These are phyloP conservation scores for Daldinia childiae DNA, from an alignment of 495 filamentous ascomycete species.

Conservation along the genomic window DNA sequence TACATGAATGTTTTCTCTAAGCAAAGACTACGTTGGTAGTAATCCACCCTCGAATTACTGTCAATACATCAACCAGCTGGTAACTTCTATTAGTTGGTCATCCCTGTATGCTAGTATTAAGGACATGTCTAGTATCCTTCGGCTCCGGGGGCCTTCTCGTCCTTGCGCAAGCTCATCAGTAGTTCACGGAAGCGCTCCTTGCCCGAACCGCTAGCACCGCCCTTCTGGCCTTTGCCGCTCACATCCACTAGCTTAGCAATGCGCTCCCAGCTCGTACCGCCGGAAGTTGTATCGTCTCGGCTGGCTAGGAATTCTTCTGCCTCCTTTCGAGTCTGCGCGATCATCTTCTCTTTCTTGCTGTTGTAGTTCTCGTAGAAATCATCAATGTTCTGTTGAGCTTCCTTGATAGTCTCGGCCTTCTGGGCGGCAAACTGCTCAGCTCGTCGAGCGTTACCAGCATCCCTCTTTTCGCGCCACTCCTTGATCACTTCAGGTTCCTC, in stretches of 20 bases:
- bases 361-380: slow-evolving; percentile 99
- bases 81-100: slow-evolving; percentile 8
- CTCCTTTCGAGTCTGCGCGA: slow-evolving; percentile 84
- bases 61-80: slow-evolving; percentile 9
- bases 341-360: slow-evolving; percentile 90
- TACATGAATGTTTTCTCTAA: slow-evolving; percentile 27
- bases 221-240: slow-evolving; percentile 88
- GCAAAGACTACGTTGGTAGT: slow-evolving; percentile 15
- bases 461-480: slow-evolving; percentile 91
- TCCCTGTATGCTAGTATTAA: background rate
- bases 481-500: slow-evolving; percentile 88
- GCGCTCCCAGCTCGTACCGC: slow-evolving; percentile 97
- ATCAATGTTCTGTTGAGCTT: slow-evolving; percentile 89
- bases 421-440: slow-evolving; percentile 78
- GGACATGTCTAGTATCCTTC: slow-evolving; percentile 60
- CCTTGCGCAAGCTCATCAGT: slow-evolving; percentile 86
- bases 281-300: slow-evolving; percentile 89
- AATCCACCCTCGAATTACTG: slow-evolving; percentile 1
- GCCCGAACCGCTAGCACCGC: slow-evolving; percentile 84
- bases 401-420: slow-evolving; percentile 82
- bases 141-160: slow-evolving; percentile 93
- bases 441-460: slow-evolving; percentile 77
- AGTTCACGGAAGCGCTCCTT: slow-evolving; percentile 97
- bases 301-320: slow-evolving; percentile 92
- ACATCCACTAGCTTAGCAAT: slow-evolving; percentile 97